Evolutionary conservation across 768 basidiomycete genomes (phyloP), one percentile per base, ranked within the genome.

Genomic region (Suillus tomentosus): DNA sequence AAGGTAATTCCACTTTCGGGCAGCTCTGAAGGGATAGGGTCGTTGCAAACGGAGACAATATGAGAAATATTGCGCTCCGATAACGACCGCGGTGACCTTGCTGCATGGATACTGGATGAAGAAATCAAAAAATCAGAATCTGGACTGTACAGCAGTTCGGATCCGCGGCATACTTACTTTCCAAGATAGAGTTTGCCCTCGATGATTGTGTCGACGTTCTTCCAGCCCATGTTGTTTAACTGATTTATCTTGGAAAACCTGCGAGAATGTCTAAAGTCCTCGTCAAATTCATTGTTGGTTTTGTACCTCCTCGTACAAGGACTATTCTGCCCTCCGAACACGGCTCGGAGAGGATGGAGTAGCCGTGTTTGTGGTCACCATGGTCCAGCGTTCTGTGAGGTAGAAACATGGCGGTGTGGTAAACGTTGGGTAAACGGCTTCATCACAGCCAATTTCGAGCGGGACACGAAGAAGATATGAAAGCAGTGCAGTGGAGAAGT

Each of bases 11-110:
- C 89, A 65, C 88, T 90, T 70, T 86, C 84, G 27, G 88, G 87
- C 34, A 85, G 73, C 67, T 91, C 90, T 55, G 88, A 85, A 51
- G 89, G 89, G 58, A 91, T 89, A 6, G 81, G 80, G 62, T 94
- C 92, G 42, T 78, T 74, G 70, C 92, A 92, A 61, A 92, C 90
- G 54, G 91, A 92, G 19, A 94, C 74, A 59, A 93, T 86, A 76
- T 94, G 92, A 6, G 90, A 91, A 65, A 94, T 89, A 65, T 85
- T 85, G 68, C 87, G 86, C 74, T 92, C 90, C 58, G 85, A 81
- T 75, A 92, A 80, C 62, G 87, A 84, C 72, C 89, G 84, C 31
- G 89, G 84, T 42, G 90, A 90, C 67, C 82, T 82, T 37, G 91
- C 90, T 59, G 90, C 88, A 69, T 83, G 79, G 69, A 91, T 81